A percentile compares a stretch with the other conserved stretches of the same genome.
Evolutionary conservation across 768 basidiomycete genomes (phyloP).

Genomic region (Boletus fagicola): DNA sequence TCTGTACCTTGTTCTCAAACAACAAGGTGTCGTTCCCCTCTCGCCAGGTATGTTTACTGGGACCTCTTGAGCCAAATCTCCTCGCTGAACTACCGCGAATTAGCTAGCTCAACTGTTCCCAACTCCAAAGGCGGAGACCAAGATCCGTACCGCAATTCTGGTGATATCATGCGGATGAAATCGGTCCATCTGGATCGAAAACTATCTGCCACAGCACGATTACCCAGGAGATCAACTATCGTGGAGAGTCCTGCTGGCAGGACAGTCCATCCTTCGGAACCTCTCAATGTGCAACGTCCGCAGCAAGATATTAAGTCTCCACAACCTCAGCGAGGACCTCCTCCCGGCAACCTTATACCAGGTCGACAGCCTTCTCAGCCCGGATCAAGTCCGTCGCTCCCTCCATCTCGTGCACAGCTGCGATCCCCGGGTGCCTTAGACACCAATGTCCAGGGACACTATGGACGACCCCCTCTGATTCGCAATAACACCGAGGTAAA

Average conservation of each 20-base stretch:
- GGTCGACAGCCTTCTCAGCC: slow-evolving; percentile 36
- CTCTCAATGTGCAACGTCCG: slow-evolving; percentile 45
- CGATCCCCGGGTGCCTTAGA: slow-evolving; percentile 39
- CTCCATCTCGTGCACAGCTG: slow-evolving; percentile 37
- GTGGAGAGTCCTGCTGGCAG: slow-evolving; percentile 93
- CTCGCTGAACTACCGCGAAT: slow-evolving; percentile 10
- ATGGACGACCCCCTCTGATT: slow-evolving; percentile 63
- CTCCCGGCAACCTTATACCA: slow-evolving; percentile 37
- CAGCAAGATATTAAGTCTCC: slow-evolving; percentile 41
- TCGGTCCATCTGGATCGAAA: slow-evolving; percentile 94
- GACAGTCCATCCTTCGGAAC: slow-evolving; percentile 73
- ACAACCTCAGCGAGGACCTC: slow-evolving; percentile 40
- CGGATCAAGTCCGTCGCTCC: slow-evolving; percentile 30
- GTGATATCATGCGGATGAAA: slow-evolving; percentile 92
- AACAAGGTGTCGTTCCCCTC: slow-evolving; percentile 85
- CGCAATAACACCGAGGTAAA: slow-evolving; percentile 83
- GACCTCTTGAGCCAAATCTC: slow-evolving; percentile 3
- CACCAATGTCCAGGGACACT: slow-evolving; percentile 43
- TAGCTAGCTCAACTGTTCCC: slow-evolving; percentile 34
- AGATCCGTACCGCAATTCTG: slow-evolving; percentile 83
- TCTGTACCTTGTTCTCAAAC: slow-evolving; percentile 82
- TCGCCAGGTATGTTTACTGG: slow-evolving; percentile 57
- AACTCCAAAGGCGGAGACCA: slow-evolving; percentile 42
- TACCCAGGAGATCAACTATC: slow-evolving; percentile 92
- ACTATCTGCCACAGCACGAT: slow-evolving; percentile 85